Base-by-base conservation (phyloP, 1,284 basidiomycete species). In the Entoloma clypeatum region DNA sequence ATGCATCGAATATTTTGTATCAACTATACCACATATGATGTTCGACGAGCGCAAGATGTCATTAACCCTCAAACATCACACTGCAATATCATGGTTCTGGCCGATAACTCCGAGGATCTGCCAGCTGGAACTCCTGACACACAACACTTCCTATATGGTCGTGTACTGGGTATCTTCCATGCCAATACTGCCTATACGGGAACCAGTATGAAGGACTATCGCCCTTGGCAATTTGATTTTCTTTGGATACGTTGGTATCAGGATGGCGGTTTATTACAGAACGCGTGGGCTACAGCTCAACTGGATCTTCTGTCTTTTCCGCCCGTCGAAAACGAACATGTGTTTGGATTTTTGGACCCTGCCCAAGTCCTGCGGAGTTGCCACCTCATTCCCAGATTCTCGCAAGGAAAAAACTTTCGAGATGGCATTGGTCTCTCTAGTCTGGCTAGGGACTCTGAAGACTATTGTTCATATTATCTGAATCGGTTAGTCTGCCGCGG, bases 11-110 rank as follows among this genome's bases (percentile, higher is more conserved):
- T 54, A 0, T 18, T 73, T 2, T 53, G 56, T 0, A 39, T 75
- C 41, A 72, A 74, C 38, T 74, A 69, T 45, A 74, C 66, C 0
- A 70, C 65, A 0, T 75, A 75, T 46, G 62, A 75, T 39, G 32
- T 69, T 9, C 49, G 56, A 2, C 51, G 60, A 1, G 52, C 47
- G 0, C 67, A 70, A 47, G 71, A 74, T 43, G 55, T 51, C 0
- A 46, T 74, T 26, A 71, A 67, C 35, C 63, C 63, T 0, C 34
- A 51, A 0, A 58, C 57, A 7, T 14, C 31, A 0, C 56, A 62
- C 23, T 16, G 57, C 0, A 56, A 70, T 45, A 44, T 72, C 18
- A 69, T 72, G 61, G 44, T 65, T 0, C 45, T 58, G 3, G 49
- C 57, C 14, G 47, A 48, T 13, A 39, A 44, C 7, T n/a, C n/a